Evolutionary conservation across 345 rosid genomes (phyloP).

Genomic region (Litchi chinensis): DNA sequence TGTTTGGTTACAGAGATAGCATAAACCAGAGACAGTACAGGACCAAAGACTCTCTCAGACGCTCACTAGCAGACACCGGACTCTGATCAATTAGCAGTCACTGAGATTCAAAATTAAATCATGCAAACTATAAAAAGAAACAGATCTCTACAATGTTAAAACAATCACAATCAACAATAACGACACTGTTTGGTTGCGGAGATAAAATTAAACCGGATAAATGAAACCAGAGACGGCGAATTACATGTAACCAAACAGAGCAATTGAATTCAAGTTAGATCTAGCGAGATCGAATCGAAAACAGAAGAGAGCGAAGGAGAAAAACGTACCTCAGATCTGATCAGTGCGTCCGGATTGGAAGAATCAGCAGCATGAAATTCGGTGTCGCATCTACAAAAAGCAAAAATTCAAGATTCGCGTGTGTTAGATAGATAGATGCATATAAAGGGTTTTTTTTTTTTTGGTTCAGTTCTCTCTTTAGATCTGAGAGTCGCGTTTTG

Average conservation of each 20-base stretch:
- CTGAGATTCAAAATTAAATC: too few species aligned
- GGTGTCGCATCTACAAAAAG: conserved; percentile 23
- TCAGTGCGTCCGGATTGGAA: conserved; percentile 25
- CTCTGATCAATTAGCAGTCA: too few species aligned
- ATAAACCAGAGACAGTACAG: too few species aligned
- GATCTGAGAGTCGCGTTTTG: conserved; percentile 22
- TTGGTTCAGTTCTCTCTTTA: conserved; percentile 15
- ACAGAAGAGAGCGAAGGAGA: background rate
- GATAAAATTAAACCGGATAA: background rate
- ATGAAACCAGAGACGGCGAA: background rate
- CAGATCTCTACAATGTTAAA: conserved; percentile 2
- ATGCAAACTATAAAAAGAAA: background rate
- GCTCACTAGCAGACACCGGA: too few species aligned
- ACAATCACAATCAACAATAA: background rate
- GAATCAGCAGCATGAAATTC: background rate
- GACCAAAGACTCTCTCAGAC: too few species aligned
- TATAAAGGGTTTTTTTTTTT: background rate
- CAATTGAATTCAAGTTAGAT: conserved; percentile 10
- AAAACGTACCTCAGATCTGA: conserved; percentile 60
- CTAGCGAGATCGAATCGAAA: conserved; percentile 13
- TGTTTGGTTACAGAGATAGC: too few species aligned
- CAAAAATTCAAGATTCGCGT: conserved; percentile 10
- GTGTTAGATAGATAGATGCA: background rate
- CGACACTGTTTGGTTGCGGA: background rate
- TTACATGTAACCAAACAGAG: conserved; percentile 2